Evolutionary conservation across 1,284 basidiomycete genomes (phyloP), one percentile per base, ranked within the genome.

Genomic region (Apiotrichum gamsii): DNA sequence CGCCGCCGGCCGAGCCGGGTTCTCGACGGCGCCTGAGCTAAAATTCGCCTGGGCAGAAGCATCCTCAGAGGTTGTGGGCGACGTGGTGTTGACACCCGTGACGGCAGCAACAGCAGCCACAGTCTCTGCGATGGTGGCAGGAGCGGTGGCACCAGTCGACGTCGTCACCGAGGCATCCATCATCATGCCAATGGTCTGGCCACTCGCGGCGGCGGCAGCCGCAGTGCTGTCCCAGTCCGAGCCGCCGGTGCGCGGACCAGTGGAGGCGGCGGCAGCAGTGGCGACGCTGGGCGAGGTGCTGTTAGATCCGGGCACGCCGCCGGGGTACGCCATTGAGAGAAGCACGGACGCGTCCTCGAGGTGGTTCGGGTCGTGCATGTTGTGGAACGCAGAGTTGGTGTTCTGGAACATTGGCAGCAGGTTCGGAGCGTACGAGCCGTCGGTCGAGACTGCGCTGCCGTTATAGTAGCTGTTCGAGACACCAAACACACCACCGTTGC

Each of bases 291-390:
- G 20, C 32, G 32, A 35, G 5, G 28, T 16, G n/a, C n/a, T n/a
- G 34, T 31, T 42, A 3, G 34, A 25, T n/a, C 45, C 51, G 9
- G 64, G 61, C 2, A 66, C 57, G 15, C 61, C 62, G 13, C 64
- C 60, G 10, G 62, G 61, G 43, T 73, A 73, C 2, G 70, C 72
- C 68, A 73, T 72, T 6, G 67, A 69, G 16, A 73, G 51, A 4
- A 73, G 57, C 4, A 67, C 67, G 14, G 68, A 68, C 2, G 72
- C 72, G 42, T 73, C 68, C 52, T 73, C 72, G 15, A 73, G 60
- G 40, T 72, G 65, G 43, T 68, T 59, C 11, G 61, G 55, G 47
- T 68, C 66, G 45, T 63, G 56, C 24, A 60, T 47, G 52, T 60
- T 63, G 50, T 66, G 61, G 34, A 51, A 61, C 1, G 49, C 29